These are phyloP conservation scores for Calonectria multiphialidica DNA, from an alignment of 2,329 filamentous ascomycete species.

Conservation along the genomic window DNA sequence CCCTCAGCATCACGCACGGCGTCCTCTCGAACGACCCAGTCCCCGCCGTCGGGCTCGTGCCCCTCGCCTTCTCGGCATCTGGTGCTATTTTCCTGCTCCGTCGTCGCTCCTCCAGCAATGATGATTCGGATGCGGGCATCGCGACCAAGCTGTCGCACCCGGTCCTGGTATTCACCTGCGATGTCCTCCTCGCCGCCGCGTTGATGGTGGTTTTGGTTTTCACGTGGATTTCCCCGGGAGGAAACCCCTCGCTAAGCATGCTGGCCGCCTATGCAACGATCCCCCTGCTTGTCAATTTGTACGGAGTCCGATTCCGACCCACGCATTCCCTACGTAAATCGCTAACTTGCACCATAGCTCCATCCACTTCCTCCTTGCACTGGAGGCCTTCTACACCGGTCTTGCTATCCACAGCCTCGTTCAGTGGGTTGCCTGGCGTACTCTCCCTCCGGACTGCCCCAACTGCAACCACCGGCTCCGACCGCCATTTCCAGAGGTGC, in stretches of 20 bases:
- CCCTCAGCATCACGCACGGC: slow-evolving; percentile 54
- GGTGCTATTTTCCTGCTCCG: slow-evolving; percentile 41
- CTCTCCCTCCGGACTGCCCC: slow-evolving; percentile 54
- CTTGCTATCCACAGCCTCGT: slow-evolving; percentile 53
- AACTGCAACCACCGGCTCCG: slow-evolving; percentile 54
- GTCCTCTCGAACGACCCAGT: slow-evolving; percentile 48
- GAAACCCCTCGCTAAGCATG: slow-evolving; percentile 50
- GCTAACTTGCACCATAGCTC: slow-evolving; percentile 42
- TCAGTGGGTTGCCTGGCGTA: slow-evolving; percentile 54
- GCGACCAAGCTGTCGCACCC: slow-evolving; percentile 37
- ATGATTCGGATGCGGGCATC: slow-evolving; percentile 1
- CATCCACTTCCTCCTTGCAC: slow-evolving; percentile 53
- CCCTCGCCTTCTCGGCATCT: slow-evolving; percentile 52
- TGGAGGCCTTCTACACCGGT: slow-evolving; percentile 54
- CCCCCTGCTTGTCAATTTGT: slow-evolving; percentile 57
- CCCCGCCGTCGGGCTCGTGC: slow-evolving; percentile 55
- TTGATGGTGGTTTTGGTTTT: slow-evolving; percentile 55
- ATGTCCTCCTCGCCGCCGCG: slow-evolving; percentile 50
- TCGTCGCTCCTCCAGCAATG: slow-evolving; percentile 9
- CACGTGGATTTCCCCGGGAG: slow-evolving; percentile 50
- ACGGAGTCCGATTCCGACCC: slow-evolving; percentile 25
- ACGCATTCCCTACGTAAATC: neutral
- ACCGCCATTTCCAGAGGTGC: slow-evolving; percentile 51
- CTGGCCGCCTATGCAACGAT: slow-evolving; percentile 57
- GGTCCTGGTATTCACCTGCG: slow-evolving; percentile 52